Base-by-base conservation (phyloP, 2,329 filamentous ascomycete genomes). In the Fusarium zealandicum region DNA sequence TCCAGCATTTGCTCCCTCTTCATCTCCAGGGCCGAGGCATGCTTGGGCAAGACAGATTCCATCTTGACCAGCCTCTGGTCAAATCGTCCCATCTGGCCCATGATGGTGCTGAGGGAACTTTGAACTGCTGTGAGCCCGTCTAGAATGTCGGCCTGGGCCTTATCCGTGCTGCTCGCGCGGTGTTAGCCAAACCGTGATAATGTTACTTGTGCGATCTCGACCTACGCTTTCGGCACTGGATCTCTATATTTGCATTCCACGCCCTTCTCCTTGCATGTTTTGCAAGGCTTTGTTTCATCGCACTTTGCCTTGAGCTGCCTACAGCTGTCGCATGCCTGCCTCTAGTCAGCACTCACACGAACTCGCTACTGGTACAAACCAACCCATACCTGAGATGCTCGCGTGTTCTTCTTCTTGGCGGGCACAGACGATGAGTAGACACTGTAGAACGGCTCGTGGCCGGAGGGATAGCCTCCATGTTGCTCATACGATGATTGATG, bases 271-370 rank as follows among this genome's bases (percentile, higher is more conserved):
- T 89, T 89, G 72, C 95, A 99, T 67, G 88, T 91, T 70, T 92
- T 93, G 66, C 90, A 89, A 2, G 90, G 92, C 62, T 89, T 87
- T 10, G 87, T 87, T 77, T 96, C 92, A 67, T 96, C 92, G 71
- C 92, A 96, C 75, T 96, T 96, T 12, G 92, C 92, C 74, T 96
- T 96, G 32, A 93, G 82, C 56, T 90, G 84, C 53, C 92, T 87
- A 74, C 92, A 96, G 72, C 89, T 90, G 69, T 96, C 92, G 74
- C 95, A 99, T 31, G 95, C 95, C 88, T 96, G 66, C 36, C 14
- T 38, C n/a, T 13, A 14, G 52, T 69, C 54, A 67, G 57, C 28
- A 25, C 14, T 39, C 36, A 12, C 32, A 47, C 38, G 3, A 13
- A 27, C 6, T 4, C 39, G 8, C 12, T 30, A 9, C 28, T 30